Evolutionary conservation across 768 basidiomycete genomes (phyloP), one percentile per base, ranked within the genome.

Genomic region (Phanerodontia chrysosporium): DNA sequence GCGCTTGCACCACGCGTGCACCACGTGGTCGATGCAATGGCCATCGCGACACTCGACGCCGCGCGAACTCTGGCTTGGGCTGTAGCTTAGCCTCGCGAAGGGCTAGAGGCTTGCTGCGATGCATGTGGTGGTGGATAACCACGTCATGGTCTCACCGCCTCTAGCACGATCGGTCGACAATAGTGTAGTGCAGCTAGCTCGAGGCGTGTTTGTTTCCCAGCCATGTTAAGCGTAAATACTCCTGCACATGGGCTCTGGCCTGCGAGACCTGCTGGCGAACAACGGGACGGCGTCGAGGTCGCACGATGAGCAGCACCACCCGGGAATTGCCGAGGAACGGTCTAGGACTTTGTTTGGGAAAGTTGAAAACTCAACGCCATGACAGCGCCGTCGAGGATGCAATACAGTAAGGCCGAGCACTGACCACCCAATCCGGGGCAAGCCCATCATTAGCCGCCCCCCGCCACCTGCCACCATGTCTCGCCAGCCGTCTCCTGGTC

Each of bases 401-500:
- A 59, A 59, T 54, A 51, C 49, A 32, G 58, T 60, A 59, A 58
- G 60, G 60, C 57, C 58, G 59, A 58, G 60, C 61, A 57, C 49
- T 48, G 27, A 48, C 46, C 39, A 42, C 8, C 73, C 62, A 63
- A 61, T 59, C 70, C 71, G 70, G 69, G 66, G 62, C 68, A 72
- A 24, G 60, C 55, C 60, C 55, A 48, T 61, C 70, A 62, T 70
- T 71, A 72, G 73, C 68, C 66, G 69, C 65, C 68, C 51, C 65
- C 46, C 46, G 51, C 72, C 69, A 72, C 69, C 72, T 64, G 69
- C 80, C 79, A 78, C 76, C 83, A 89, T 88, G 87, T 87, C 86
- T 66, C 76, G 81, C 69, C 82, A 80, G 66, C 76, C 73, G 70
- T 78, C 72, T 51, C 78, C 68, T 39, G 68, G 61, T 29, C 64